Evolutionary conservation across 2,329 filamentous ascomycete genomes (phyloP).

Genomic region (Chrysoporthe cubensis): DNA sequence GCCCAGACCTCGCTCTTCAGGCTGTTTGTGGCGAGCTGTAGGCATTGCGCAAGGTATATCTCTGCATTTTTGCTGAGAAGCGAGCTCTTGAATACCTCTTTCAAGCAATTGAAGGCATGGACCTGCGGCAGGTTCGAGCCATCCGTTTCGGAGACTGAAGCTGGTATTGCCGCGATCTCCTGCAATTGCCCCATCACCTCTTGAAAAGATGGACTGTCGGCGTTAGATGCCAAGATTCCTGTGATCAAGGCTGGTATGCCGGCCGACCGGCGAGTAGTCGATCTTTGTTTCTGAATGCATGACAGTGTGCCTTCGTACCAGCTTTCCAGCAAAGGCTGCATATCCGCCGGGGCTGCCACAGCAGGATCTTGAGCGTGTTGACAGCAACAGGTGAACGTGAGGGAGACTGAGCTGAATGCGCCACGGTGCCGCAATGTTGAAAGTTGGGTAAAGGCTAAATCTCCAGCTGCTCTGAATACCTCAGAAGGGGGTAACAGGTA

Average conservation of each 20-base stretch:
- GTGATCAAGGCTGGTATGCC: constrained; percentile 87
- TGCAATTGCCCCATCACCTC: constrained; percentile 67
- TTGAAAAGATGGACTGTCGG: constrained; percentile 62
- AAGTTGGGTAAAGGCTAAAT: constrained; percentile 80
- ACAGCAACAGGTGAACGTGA: constrained; percentile 84
- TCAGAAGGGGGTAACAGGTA: constrained; percentile 52
- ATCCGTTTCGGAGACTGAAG: constrained; percentile 59
- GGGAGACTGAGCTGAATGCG: constrained; percentile 89
- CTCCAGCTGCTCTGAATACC: constrained; percentile 69
- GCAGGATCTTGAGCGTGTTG: constrained; percentile 57
- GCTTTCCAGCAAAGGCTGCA: constrained; percentile 55
- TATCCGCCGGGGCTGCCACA: constrained; percentile 38
- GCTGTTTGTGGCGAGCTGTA: constrained; percentile 79
- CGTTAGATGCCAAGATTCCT: constrained; percentile 74
- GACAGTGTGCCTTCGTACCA: constrained; percentile 77
- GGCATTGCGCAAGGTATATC: constrained; percentile 70
- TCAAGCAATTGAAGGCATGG: constrained; percentile 91
- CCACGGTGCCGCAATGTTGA: constrained; percentile 85
- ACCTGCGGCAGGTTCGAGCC: constrained; percentile 81
- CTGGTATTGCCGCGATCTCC: constrained; percentile 59
- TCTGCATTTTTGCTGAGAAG: constrained; percentile 75
- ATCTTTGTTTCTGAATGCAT: constrained; percentile 75
- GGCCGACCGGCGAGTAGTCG: constrained; percentile 87
- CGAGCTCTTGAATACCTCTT: constrained; percentile 87
- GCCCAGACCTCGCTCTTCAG: constrained; percentile 89